Evolutionary conservation across 1,284 basidiomycete genomes (phyloP), one percentile per base, ranked within the genome.

Genomic region (Inonotus obliquus): DNA sequence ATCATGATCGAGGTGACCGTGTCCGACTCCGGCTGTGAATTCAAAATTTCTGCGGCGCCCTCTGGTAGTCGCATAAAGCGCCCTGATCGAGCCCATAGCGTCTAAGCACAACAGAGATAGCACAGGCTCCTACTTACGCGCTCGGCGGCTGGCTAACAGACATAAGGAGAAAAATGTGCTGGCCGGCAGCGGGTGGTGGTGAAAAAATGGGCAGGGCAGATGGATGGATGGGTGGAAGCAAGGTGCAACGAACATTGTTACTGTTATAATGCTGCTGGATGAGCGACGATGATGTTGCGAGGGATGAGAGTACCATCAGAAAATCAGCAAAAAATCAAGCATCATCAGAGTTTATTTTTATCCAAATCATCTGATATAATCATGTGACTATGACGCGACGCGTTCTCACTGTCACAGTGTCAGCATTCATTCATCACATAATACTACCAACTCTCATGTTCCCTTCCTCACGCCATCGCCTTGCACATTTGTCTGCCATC

Each of bases 301-400:
- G 23, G 51, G 51, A 35, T 25, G 19, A 52, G 5, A 25, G 7
- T 49, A 19, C 51, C 27, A 52, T 52, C 51, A 52, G 51, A 52
- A 52, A 35, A 23, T 25, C n/a, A 25, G 7, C 47, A 49, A 25
- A 48, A 48, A 48, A 25, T 32, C 32, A 32, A 32, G 4, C 4
- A 32, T 4, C 4, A 9, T 9, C 32, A 32, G 9, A 32, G 32
- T 32, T 32, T 32, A 14, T 49, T 23, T 49, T 14, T 25, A 49
- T 23, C 19, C 25, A 21, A 19, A 52, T 23, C n/a, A 49, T 49
- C 11, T 21, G 7, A n/a, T 2, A 4, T 3, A 14, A n/a, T 52
- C 51, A 52, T 17, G 19, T 52, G 51, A 52, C 32, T 29, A 52
- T 52, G 51, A 52, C 51, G 51, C 51, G 51, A 52, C 51, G 51